phyloP scores from a whole-genome alignment of 495 filamentous ascomycete genomes.

The Monascus purpureus region DNA sequence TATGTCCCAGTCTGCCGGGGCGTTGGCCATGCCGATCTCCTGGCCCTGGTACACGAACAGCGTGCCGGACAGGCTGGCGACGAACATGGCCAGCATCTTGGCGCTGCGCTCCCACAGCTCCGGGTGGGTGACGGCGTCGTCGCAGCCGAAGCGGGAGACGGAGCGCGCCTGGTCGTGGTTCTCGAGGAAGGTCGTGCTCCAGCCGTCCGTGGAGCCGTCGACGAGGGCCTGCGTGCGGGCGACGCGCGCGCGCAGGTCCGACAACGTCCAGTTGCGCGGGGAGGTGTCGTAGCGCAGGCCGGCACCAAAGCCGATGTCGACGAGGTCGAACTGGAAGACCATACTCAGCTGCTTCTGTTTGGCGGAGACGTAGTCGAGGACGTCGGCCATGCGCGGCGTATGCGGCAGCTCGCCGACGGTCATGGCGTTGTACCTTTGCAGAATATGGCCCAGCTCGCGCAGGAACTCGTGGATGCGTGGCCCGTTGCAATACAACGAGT shows the following conservation, averaged over 20 bases:
- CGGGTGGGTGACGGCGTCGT: slow-evolving; percentile 33
- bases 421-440: slow-evolving; percentile 31
- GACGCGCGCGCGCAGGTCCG: slow-evolving; percentile 24
- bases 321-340: slow-evolving; percentile 42
- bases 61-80: slow-evolving; percentile 35
- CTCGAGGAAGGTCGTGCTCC: slow-evolving; percentile 34
- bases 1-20: slow-evolving; percentile 37
- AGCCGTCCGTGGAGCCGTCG: slow-evolving; percentile 31
- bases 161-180: slow-evolving; percentile 37
- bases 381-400: slow-evolving; percentile 25
- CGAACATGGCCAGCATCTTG: slow-evolving; percentile 39
- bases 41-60: slow-evolving; percentile 44
- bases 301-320: slow-evolving; percentile 31
- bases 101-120: slow-evolving; percentile 28
- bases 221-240: slow-evolving; percentile 29
- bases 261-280: slow-evolving; percentile 23
- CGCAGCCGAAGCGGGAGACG: slow-evolving; percentile 29
- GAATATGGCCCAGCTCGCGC: slow-evolving; percentile 27
- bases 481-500: slow-evolving; percentile 38
- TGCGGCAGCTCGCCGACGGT: slow-evolving; percentile 40
- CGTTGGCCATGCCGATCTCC: slow-evolving; percentile 43
- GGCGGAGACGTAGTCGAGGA: slow-evolving; percentile 32
- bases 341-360: slow-evolving; percentile 33
- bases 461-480: slow-evolving; percentile 44
- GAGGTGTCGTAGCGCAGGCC: slow-evolving; percentile 22